Evolutionary conservation across 768 basidiomycete genomes (phyloP), one percentile per base, ranked within the genome.

Genomic region (Fomitopsis serialis): DNA sequence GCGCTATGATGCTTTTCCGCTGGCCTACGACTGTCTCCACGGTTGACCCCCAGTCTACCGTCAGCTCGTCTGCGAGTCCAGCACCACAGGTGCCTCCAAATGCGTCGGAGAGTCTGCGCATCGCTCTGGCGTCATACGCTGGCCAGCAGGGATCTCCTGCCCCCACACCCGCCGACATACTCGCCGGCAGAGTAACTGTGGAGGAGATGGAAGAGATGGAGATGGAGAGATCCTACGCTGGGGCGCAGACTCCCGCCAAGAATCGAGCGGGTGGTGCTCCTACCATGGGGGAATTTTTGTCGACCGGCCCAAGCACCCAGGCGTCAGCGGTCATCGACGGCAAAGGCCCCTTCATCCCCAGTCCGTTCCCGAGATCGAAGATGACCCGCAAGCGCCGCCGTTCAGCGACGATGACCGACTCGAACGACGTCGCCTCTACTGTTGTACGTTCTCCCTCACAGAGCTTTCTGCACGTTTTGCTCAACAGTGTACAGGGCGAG

Each of bases 11-110:
- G 54, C 73, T 87, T 43, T 87, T 89, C 73, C 79, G 73, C 60
- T 78, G 83, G 58, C 89, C 89, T 8, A 77, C 74, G 19, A 67
- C 67, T 17, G 77, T 86, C 40, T 79, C 80, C 24, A 59, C 70
- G 25, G 85, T 90, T 69, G 78, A 90, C 54, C 89, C 88, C 47
- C 69, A 85, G 63, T 88, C 84, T n/a, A 89, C 85, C 8, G 76
- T 90, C 63, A 83, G 80, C 54, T 80, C 82, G 0, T 69, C 72
- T 36, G 73, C 75, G 12, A 77, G 77, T 52, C 79, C 80, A 34
- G 63, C 70, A 15, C 72, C 69, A 4, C 25, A 25, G 9, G 34
- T 54, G n/a, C 61, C 55, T 10, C 48, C 50, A n/a, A 29, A 62
- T 21, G 58, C 55, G 7, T 58, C 62, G 0, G 61, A 62, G 25